These are phyloP conservation scores for Aspergillus olivimuriae DNA, from an alignment of 495 filamentous ascomycete species.

Conservation along the genomic window DNA sequence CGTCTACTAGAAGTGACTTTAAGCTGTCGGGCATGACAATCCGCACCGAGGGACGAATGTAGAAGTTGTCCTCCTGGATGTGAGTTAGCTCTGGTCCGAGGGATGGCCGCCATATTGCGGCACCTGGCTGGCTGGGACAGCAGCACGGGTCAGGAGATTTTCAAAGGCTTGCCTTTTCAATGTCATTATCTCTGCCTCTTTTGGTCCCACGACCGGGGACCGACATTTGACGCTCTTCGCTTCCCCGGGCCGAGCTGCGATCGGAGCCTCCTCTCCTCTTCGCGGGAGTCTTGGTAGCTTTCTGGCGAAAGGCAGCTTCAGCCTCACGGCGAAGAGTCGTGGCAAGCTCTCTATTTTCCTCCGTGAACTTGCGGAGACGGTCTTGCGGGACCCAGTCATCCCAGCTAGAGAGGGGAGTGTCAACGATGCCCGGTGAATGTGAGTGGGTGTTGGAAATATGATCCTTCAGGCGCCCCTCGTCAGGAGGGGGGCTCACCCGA, in stretches of 20 bases:
- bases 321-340: conserved; percentile 39
- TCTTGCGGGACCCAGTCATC: conserved; percentile 98
- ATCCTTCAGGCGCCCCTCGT: no score
- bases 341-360: conserved; percentile 87
- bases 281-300: conserved; percentile 34
- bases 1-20: conserved; percentile 87
- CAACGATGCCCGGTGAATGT: conserved; percentile 10
- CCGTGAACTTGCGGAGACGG: conserved; percentile 86
- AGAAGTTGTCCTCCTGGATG: conserved; percentile 76
- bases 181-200: conserved; percentile 70
- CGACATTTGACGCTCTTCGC: conserved; percentile 74
- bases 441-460: not conserved
- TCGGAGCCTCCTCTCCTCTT: conserved; percentile 68
- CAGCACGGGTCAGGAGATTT: not conserved
- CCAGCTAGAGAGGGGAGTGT: conserved; percentile 52
- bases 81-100: not conserved
- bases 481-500: no score
- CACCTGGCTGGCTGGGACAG: no score
- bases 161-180: conserved; percentile 66
- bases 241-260: conserved; percentile 71
- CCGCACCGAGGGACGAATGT: conserved; percentile 70
- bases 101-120: not conserved
- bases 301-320: conserved; percentile 32
- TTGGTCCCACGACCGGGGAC: conserved; percentile 62
- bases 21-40: conserved; percentile 75